Evolutionary conservation across 306 rosid genomes (phyloP), one percentile per base, ranked within the genome.

Genomic region (Quercus bicolor): DNA sequence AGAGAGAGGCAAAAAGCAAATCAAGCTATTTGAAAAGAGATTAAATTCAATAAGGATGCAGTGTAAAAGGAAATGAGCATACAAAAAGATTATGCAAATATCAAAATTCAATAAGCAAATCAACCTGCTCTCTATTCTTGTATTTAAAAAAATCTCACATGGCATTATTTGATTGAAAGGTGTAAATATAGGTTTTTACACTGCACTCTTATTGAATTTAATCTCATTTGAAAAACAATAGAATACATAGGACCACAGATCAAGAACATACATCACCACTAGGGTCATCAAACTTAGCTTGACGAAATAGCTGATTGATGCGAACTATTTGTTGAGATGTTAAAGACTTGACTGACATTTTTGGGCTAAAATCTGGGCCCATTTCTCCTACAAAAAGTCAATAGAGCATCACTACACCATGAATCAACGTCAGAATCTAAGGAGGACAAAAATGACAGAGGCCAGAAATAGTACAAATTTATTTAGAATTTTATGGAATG

Each of bases 211-310:
- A 8, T 37, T 37, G 45, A 37, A 37, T 37, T 37, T 7, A 37
- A 7, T 37, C 11, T 37, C 11, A 37, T 54, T 23, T 48, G 15
- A 48, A 24, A 54, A 52, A 10, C 2, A 18, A 23, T 1, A 12
- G 68, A 54, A 18, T 12, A 60, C 6, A 10, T 45, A 48, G 31
- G 6, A 52, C 23, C 4, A 73, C 18, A 20, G 62, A 20, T 18
- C 75, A 74, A 74, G 53, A 19, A 24, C 89, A 80, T 82, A 84
- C 90, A 78, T 85, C 91, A 78, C 97, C 98, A 77, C 89, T 91
- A 69, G 98, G 98, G 79, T 94, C 98, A 84, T 94, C 97, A 84
- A 94, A 94, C 83, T 94, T 94, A 71, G 98, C 98, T 87, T 94
- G 98, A 52, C 98, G 95, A 86, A 94, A 85, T 85, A 94, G 84